Percentiles rank a stretch among this genome's conserved stretches.
Conservation (phyloP, 2,329 filamentous ascomycete genomes). For the Botryotinia globosa region DNA sequence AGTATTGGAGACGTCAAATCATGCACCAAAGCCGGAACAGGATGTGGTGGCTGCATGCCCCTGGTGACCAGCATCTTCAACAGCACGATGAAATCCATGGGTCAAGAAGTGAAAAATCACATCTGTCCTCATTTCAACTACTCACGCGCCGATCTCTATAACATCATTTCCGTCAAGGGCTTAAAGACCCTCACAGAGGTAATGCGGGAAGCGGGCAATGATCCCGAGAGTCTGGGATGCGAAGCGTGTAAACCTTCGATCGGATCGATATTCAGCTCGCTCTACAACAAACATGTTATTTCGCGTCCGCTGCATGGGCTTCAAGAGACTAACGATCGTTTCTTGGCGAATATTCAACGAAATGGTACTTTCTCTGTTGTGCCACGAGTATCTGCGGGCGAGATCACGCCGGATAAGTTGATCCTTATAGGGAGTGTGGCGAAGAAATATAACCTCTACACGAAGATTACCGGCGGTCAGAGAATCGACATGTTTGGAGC, state of each 20-base stretch:
- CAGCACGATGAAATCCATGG: slow-evolving; percentile 80
- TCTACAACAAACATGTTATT: slow-evolving; percentile 84
- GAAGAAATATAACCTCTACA: slow-evolving; percentile 80
- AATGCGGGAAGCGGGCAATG: slow-evolving; percentile 74
- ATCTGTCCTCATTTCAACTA: slow-evolving; percentile 81
- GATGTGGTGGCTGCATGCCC: slow-evolving; percentile 87
- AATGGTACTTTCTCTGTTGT: slow-evolving; percentile 90
- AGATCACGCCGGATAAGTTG: slow-evolving; percentile 84
- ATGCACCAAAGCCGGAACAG: slow-evolving; percentile 88
- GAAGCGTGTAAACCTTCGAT: slow-evolving; percentile 84
- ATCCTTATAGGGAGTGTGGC: slow-evolving; percentile 81
- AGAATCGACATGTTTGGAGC: slow-evolving; percentile 93
- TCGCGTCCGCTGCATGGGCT: slow-evolving; percentile 67
- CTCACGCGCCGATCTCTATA: slow-evolving; percentile 84
- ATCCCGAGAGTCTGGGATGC: slow-evolving; percentile 71
- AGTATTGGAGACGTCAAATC: slow-evolving; percentile 79
- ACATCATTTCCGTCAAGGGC: slow-evolving; percentile 80
- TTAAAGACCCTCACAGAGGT: slow-evolving; percentile 70
- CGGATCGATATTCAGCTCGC: slow-evolving; percentile 73
- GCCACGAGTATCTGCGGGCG: slow-evolving; percentile 76
- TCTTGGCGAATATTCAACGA: slow-evolving; percentile 84
- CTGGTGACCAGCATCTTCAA: slow-evolving; percentile 89
- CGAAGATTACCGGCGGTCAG: slow-evolving; percentile 89
- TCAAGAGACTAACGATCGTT: slow-evolving; percentile 89
- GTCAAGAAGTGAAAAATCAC: slow-evolving; percentile 82